Evolutionary conservation across 768 basidiomycete genomes (phyloP), one percentile per base, ranked within the genome.

Genomic region (Leccinum uliginosum): DNA sequence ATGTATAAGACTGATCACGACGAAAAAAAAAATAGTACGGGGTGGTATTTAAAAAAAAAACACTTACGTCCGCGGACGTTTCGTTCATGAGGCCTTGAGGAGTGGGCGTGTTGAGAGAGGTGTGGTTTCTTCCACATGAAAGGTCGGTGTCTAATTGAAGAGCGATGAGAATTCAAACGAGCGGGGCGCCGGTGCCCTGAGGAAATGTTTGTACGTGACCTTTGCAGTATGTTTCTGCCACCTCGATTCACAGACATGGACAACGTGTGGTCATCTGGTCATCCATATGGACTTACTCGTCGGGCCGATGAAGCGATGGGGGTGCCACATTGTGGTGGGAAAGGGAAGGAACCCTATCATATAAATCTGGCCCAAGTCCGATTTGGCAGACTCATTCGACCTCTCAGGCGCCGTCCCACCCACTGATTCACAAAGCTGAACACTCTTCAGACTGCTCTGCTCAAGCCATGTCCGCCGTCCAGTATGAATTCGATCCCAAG

Each of bases 401-500:
- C 38, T 38, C 35, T 35, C 35, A 35, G 35, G 15, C 34, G 34
- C 34, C 34, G 35, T 35, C 14, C 35, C 38, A 38, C 17, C 17
- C 38, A 38, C 38, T 38, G 17, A 38, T 38, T 34, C 14, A 15
- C 30, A 34, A 30, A 30, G 10, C 34, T 35, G 34, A 35, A 15
- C 32, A 15, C 34, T 35, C 17, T 9, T 38, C 29, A 29, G 29
- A 29, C 38, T 38, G 38, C 38, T 38, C 38, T 38, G 8, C 35
- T 38, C 38, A n/a, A 50, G 29, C 40, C 48, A 71, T 73, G 71
- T 65, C 68, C 10, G 15, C 19, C 4, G 65, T 66, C 51, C 59
- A 63, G 54, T 58, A 67, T n/a, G 73, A 73, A 49, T 76, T 71
- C 51, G 64, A 76, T 26, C 71, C 70, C 54, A 76, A 76, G 66